Evolutionary conservation across 179 eudicot genomes (phyloP), one percentile per base, ranked within the genome.

Genomic region (Spinacia oleracea): DNA sequence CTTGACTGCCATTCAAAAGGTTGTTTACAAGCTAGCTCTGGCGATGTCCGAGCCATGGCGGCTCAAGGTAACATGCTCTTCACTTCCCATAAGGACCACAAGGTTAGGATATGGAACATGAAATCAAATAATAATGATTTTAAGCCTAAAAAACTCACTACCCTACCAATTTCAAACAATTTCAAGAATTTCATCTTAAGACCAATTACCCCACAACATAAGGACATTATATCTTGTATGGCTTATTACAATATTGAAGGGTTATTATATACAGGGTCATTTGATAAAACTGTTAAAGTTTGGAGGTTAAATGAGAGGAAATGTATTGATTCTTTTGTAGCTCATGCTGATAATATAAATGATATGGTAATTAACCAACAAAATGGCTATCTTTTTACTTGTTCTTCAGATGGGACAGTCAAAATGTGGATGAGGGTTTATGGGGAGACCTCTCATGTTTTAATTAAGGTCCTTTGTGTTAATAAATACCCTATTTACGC

Each of bases 361-460:
- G 86, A 84, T 18, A 78, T 91, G 25, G 87, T 82, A 18, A 79
- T 91, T 23, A 84, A 89, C 81, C 90, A 86, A 82, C 82, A 84
- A 66, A 89, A 89, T 55, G 93, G 91, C 15, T 87, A 84, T 23
- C 81, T 91, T 20, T 86, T 91, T 64, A 85, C 89, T 23, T 83
- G 93, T 68, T 89, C 95, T 5, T 84, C 88, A 5, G 95, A 91
- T 62, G 93, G 92, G 23, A 75, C 89, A 15, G 84, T 91, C 14
- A 89, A 88, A 55, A 84, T 91, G 56, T 91, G 95, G 92, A 84
- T 88, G 64, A 83, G 95, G 76, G 88, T 84, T 3, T 87, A 82
- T 70, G 87, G 88, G n/a, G 89, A 86, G 55, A 81, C 79, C 74
- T 84, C 85, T 0, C 95, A 91, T 75, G 88, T 81, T 21, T 88